Evolutionary conservation across 202 grass and related monocot species (phyloP), one percentile per base, ranked within the genome.

Genomic region (Zizania palustris): DNA sequence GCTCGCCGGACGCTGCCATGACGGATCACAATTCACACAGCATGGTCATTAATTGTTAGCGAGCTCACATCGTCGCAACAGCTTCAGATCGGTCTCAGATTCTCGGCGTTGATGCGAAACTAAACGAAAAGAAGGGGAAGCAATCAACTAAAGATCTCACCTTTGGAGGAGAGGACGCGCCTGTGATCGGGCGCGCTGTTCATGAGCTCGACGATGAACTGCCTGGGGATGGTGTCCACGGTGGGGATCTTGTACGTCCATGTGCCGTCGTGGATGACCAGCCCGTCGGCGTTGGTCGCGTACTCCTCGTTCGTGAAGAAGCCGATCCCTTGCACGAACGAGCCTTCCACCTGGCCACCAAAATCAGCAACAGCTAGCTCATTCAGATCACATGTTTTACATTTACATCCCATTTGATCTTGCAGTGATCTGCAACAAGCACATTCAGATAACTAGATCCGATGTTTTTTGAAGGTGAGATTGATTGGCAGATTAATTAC

Each of bases 171-270:
- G 6, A 97, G 91, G 8, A 97, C 67, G 5, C 86, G 88, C 72
- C 86, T 89, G 40, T 78, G 48, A 44, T 97, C 87, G 44, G 77
- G 83, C 38, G 87, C 84, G 46, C 84, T 97, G 37, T 87, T 91
- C 58, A 90, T 46, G 1, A 97, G 80, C 69, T 97, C 88, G 15
- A 97, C 93, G 51, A 93, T 97, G 42, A 97, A 85, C 40, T 97
- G 72, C 83, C 89, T 97, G 0, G 93, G 93, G 65, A 97, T 91
- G 49, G 86, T 97, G 69, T 97, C 93, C 18, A 93, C 75, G 0
- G 93, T 97, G 13, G 93, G 93, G 75, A 93, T 87, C 75, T 93
- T 97, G 81, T 97, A 97, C 20, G 88, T 97, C 93, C 93, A 97
- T 11, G 93, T 97, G 46, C 93, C 87, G 28, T 97, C 93, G 10